Evolutionary conservation across 106 monocot species (phyloP).

Genomic region (Narthecium ossifragum): DNA sequence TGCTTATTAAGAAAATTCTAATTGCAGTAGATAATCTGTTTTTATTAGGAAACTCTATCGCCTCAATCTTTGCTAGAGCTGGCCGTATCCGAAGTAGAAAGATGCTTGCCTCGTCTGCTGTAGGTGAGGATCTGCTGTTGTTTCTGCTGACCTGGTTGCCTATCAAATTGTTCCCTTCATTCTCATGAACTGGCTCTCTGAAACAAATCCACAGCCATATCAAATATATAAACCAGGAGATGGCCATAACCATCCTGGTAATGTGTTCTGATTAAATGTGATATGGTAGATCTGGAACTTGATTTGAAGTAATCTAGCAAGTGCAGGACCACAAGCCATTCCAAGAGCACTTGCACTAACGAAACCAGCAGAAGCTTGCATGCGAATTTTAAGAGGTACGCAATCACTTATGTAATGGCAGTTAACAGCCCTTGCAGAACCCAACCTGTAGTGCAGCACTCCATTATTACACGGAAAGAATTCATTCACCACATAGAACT

Average conservation of each 20-base stretch:
- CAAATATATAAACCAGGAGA: conserved; percentile 33
- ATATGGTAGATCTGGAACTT: conserved; percentile 27
- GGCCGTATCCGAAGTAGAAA: too few species aligned
- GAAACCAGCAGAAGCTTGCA: conserved; percentile 48
- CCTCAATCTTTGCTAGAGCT: too few species aligned
- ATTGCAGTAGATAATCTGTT: too few species aligned
- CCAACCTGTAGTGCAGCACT: conserved; percentile 34
- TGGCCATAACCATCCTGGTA: conserved; percentile 43
- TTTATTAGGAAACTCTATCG: too few species aligned
- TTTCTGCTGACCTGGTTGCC: too few species aligned
- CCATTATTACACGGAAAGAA: too few species aligned
- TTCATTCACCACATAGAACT: too few species aligned
- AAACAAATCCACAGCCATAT: conserved; percentile 39
- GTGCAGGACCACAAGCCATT: conserved; percentile 46
- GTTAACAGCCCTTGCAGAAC: conserved; percentile 49
- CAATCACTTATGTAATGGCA: conserved; percentile 44
- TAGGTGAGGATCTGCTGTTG: too few species aligned
- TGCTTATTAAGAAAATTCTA: too few species aligned
- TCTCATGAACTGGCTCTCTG: conserved; percentile 28
- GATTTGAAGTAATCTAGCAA: conserved; percentile 36
- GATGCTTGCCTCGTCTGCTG: too few species aligned
- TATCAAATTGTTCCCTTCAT: conserved; percentile 13
- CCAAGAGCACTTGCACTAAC: conserved; percentile 55
- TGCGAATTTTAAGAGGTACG: conserved; percentile 34
- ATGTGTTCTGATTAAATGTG: conserved; percentile 32